Base-by-base conservation (phyloP, 2,329 filamentous ascomycete species). In the Phialophora tarda region DNA sequence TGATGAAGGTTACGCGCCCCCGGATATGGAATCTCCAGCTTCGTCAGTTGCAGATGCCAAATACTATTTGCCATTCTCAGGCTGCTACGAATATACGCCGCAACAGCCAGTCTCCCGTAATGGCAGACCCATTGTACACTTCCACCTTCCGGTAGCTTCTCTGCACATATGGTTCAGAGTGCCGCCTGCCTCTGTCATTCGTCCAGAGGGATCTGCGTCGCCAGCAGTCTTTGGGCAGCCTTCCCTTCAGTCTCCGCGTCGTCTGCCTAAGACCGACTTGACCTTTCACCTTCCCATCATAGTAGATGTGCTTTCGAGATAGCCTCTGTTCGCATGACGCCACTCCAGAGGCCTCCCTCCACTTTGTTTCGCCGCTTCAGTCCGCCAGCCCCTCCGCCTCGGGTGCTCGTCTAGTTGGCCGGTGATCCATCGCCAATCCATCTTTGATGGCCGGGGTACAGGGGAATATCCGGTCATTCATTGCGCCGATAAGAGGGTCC, bases 361-460 rank as follows among this genome's bases (percentile, higher is more conserved):
- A 12, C n/a, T n/a, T 24, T 47, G 32, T n/a, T 41, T 30, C 38
- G 21, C 38, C 14, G 51, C 53, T 23, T 58, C 50, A 14, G 28
- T 26, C 14, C 34, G 24, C 44, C 47, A 26, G 17, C 41, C 47
- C 34, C 17, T 44, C 59, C 11, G 50, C 50, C 24, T 32, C 21
- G 24, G 24, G 51, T 61, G 54, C 64, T 65, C 54, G 58, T 64
- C 59, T 56, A 51, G 30, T 32, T 55, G 60, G 62, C 62, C 56
- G 38, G 63, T 59, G 59, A 17, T 26, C 44, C 60, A 41, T 17
- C 44, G 28, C 48, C 38, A 57, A 59, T 34, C 32, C 55, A 48
- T 64, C 58, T 70, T 72, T 69, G 53, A 72, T 72, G 71, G 71
- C 71, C 65, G 66, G 69, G 57, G 67, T 71, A 56, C 69, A 71